Percentiles rank a stretch among this genome's conserved stretches.
These are phyloP conservation scores for Camelina sativa DNA, from an alignment of 345 rosid genomes.

Conservation along the genomic window DNA sequence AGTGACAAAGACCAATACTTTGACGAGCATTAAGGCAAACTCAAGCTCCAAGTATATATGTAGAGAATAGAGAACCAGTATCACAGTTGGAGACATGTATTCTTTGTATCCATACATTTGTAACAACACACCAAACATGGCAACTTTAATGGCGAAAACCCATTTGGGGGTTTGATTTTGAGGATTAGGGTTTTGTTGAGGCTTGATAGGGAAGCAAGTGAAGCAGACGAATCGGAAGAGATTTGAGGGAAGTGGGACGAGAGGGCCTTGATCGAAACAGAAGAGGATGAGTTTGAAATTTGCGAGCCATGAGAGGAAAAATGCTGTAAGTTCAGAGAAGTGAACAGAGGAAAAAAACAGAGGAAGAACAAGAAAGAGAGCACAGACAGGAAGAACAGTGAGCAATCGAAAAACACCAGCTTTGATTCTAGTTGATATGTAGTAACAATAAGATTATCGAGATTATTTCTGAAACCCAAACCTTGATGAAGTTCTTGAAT, in stretches of 20 bases:
- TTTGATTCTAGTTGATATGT: slow-evolving; percentile 42
- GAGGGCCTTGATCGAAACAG: slow-evolving; percentile 46
- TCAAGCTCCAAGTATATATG: slow-evolving; percentile 45
- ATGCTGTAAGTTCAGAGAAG: slow-evolving; percentile 13
- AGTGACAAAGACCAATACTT: slow-evolving; percentile 9
- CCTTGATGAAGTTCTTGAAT: slow-evolving; percentile 29
- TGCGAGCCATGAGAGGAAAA: slow-evolving; percentile 48
- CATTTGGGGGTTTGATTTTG: slow-evolving; percentile 31
- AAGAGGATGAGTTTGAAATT: slow-evolving; percentile 54
- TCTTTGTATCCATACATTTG: neutral
- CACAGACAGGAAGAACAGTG: slow-evolving; percentile 45
- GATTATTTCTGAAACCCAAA: slow-evolving; percentile 29
- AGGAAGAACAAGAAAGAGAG: slow-evolving; percentile 46
- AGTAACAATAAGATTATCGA: slow-evolving; percentile 42
- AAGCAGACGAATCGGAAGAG: slow-evolving; percentile 37
- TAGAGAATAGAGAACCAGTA: slow-evolving; percentile 29
- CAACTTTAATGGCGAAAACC: slow-evolving; percentile 43
- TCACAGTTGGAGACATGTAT: neutral
- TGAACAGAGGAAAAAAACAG: slow-evolving; percentile 31
- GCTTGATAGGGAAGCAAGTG: slow-evolving; percentile 50
- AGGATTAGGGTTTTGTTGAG: slow-evolving; percentile 38
- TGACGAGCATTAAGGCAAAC: slow-evolving; percentile 40
- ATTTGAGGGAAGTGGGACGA: slow-evolving; percentile 14
- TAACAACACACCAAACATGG: slow-evolving; percentile 33
- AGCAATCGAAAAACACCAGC: slow-evolving; percentile 42